Conservation (phyloP, 495 filamentous ascomycete species). For the Talaromyces stipitatus region DNA sequence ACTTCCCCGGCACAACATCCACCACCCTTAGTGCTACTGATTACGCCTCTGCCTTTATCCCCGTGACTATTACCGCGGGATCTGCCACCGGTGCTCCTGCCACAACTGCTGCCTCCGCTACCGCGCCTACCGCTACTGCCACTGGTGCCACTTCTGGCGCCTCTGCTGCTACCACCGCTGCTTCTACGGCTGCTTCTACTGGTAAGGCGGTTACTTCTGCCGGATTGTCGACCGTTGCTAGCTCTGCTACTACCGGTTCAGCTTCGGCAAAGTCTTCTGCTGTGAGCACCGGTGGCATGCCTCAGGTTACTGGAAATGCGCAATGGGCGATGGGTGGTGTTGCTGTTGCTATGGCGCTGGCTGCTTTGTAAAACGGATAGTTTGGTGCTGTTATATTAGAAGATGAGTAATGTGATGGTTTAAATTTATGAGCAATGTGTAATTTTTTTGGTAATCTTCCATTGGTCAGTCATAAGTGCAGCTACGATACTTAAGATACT, state of each 20-base stretch:
- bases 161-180: constrained; percentile 2
- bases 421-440: no score
- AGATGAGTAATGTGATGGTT: background rate
- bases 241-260: constrained; percentile 1
- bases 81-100: constrained; percentile 8
- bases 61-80: constrained; percentile 30
- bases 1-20: constrained; percentile 16
- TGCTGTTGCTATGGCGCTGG: constrained; percentile 13
- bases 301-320: constrained; percentile 9
- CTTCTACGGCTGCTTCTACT: background rate
- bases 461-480: background rate
- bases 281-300: constrained; percentile 14
- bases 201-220: background rate
- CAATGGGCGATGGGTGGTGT: constrained; percentile 11
- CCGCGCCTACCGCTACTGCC: constrained; percentile 5
- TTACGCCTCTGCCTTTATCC: constrained; percentile 10
- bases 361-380: background rate
- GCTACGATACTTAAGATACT: no score
- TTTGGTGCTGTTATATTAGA: background rate
- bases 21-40: constrained; percentile 10
- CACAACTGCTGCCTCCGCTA: background rate
- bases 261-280: background rate
- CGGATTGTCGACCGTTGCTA: background rate
- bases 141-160: no score
- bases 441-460: no score